Evolutionary conservation across 495 filamentous ascomycete species (phyloP), one percentile per base, ranked within the genome.

Genomic region (Penicillium cosmopolitanum): DNA sequence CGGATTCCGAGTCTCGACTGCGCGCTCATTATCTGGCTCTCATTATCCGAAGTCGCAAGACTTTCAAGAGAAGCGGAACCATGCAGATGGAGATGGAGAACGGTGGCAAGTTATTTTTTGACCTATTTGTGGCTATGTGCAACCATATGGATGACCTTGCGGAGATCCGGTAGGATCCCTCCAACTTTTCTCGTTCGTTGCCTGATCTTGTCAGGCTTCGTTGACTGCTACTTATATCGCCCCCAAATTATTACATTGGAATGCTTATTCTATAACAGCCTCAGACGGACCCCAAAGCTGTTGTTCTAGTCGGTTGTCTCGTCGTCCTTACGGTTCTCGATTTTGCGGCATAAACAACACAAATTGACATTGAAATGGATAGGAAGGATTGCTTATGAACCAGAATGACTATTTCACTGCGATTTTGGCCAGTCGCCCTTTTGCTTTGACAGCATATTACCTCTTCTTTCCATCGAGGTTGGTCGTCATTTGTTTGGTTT

Each of bases 41-140:
- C 74, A 95, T 97, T 73, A 96, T 97, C 81, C 85, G 91, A 75
- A 90, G 87, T 78, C 90, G 93, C 73, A 89, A 90, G 82, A 93
- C 89, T 64, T 97, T 97, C 81, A 96, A 96, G 87, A 85, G 86
- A 74, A 96, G 92, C 79, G 93, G 92, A 73, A 96, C 92, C 67
- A 94, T 97, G 92, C 92, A 96, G 84, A 87, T 89, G 80, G 93
- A 97, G 83, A 96, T 97, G 93, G 90, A 96, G 77, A 86, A 85
- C 73, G 91, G 90, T 61, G 92, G 87, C 69, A 87, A 90, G 80
- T 82, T 96, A 72, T 97, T 96, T 83, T 97, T 97, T 78, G 93
- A 96, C 83, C 82, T 97, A 73, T 97, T 96, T 76, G 92, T 96
- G 66, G 92, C 93, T 61, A 90, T 97, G 90, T 95, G 92, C 83